These are phyloP conservation scores for Penicillium griseofulvum DNA, from an alignment of 2,329 filamentous ascomycete genomes.

Conservation along the genomic window DNA sequence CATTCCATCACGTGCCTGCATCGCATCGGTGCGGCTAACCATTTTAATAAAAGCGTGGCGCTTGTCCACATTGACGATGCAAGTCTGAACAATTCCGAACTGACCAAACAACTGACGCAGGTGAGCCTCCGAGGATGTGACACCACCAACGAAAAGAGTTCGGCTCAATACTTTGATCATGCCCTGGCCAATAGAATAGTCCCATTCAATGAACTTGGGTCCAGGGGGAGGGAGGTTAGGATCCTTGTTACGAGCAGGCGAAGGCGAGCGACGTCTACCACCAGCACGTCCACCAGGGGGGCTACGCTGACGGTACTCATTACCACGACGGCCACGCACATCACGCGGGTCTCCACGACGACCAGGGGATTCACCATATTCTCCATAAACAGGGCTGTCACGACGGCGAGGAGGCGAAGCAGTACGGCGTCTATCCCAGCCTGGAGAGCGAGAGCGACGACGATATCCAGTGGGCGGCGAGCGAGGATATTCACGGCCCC, in stretches of 20 bases:
- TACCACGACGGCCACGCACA: conserved; percentile 48
- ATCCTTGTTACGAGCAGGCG: conserved; percentile 48
- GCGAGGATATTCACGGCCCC: conserved; percentile 61
- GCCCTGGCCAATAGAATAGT: conserved; percentile 68
- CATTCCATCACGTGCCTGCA: conserved; percentile 81
- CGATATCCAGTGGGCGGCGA: conserved; percentile 61
- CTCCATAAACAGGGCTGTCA: conserved; percentile 68
- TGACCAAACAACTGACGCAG: conserved; percentile 75
- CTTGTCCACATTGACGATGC: conserved; percentile 97
- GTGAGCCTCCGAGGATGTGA: conserved; percentile 80
- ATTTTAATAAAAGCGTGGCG: conserved; percentile 99
- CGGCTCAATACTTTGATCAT: conserved; percentile 90
- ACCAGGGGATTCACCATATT: conserved; percentile 67
- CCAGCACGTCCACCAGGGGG: conserved; percentile 58
- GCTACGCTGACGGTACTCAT: conserved; percentile 86
- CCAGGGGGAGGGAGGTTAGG: conserved; percentile 46
- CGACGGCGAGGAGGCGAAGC: conserved; percentile 62
- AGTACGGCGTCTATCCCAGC: conserved; percentile 67
- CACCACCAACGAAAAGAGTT: conserved; percentile 94
- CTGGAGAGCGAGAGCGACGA: conserved; percentile 77
- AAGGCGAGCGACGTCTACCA: conserved; percentile 60
- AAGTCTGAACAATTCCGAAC: conserved; percentile 89
- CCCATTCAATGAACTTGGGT: conserved; percentile 77
- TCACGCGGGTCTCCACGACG: conserved; percentile 59
- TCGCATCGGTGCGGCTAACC: conserved; percentile 82